These are phyloP conservation scores for Tephrocybe rancida DNA, from an alignment of 768 basidiomycete genomes.

Conservation along the genomic window DNA sequence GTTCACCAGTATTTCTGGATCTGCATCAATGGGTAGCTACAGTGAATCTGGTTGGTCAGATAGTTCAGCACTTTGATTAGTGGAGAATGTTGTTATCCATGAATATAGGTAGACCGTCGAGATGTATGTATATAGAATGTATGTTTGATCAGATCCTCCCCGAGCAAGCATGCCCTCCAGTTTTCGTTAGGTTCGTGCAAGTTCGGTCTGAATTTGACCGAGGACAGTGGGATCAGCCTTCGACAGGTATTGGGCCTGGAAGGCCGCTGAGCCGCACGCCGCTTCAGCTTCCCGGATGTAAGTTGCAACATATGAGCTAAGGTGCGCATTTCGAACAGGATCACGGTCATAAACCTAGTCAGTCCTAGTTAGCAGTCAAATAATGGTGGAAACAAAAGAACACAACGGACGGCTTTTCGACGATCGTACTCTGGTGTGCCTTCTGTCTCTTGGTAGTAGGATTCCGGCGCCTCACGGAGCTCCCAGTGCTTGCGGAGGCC, in stretches of 20 bases:
- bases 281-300: slow-evolving; percentile 68
- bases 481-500: slow-evolving; percentile 73
- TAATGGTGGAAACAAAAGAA: slow-evolving; percentile 2
- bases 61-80: slow-evolving; percentile 11
- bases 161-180: neutral
- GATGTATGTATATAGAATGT: neutral
- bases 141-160: neutral
- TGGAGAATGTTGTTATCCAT: no score
- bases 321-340: slow-evolving; percentile 65
- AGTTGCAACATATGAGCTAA: slow-evolving; percentile 61
- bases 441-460: slow-evolving; percentile 65
- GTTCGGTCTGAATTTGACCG: slow-evolving; percentile 63
- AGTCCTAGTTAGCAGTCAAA: slow-evolving; percentile 4
- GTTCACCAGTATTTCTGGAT: slow-evolving; percentile 62
- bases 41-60: slow-evolving; percentile 49
- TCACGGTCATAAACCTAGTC: slow-evolving; percentile 69
- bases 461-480: slow-evolving; percentile 53
- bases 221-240: slow-evolving; percentile 77
- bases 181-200: slow-evolving; percentile 30
- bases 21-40: slow-evolving; percentile 56
- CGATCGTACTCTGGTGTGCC: slow-evolving; percentile 79
- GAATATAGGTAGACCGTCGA: neutral
- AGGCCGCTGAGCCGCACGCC: slow-evolving; percentile 54
- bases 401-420: slow-evolving; percentile 60
- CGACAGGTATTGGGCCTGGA: slow-evolving; percentile 62